Conservation (phyloP, 2,329 filamentous ascomycete species). For the Scolecobasidium constrictum region DNA sequence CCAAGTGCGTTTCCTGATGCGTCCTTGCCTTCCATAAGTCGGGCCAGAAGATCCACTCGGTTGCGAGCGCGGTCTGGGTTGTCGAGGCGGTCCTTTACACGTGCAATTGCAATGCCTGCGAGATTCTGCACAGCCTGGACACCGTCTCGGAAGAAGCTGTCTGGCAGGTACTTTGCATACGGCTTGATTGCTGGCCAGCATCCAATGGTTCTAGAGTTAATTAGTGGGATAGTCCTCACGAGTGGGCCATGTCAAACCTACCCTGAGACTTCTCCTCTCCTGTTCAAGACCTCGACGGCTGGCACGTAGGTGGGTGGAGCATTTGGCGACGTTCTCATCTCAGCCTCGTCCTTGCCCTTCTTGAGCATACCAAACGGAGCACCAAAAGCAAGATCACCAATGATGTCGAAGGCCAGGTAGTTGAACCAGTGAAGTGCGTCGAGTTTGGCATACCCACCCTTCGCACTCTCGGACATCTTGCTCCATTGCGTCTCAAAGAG, state of each 20-base stretch:
- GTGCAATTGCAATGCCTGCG: slow-evolving; percentile 76
- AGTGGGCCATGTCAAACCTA: slow-evolving; percentile 14
- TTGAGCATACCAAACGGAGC: slow-evolving; percentile 75
- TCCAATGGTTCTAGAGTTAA: slow-evolving; percentile 51
- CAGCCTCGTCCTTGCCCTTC: slow-evolving; percentile 64
- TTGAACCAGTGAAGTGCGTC: slow-evolving; percentile 78
- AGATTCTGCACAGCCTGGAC: slow-evolving; percentile 66
- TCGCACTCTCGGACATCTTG: slow-evolving; percentile 41
- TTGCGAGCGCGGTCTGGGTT: slow-evolving; percentile 43
- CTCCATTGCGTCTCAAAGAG: slow-evolving; percentile 66
- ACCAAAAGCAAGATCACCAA: slow-evolving; percentile 59
- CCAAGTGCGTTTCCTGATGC: slow-evolving; percentile 66
- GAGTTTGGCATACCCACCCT: slow-evolving; percentile 48
- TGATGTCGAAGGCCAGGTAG: slow-evolving; percentile 50
- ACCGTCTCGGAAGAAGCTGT: slow-evolving; percentile 70
- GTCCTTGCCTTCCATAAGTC: slow-evolving; percentile 78
- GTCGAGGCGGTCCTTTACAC: slow-evolving; percentile 64
- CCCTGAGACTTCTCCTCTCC: slow-evolving; percentile 75
- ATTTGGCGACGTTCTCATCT: slow-evolving; percentile 53
- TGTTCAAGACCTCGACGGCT: slow-evolving; percentile 81
- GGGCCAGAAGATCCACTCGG: slow-evolving; percentile 69
- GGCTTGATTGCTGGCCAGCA: slow-evolving; percentile 65
- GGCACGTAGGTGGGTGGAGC: slow-evolving; percentile 57
- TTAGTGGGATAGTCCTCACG: neutral
- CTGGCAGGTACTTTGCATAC: slow-evolving; percentile 69